Base-by-base conservation (phyloP, 164 flowering plant species). In the Liquidambar formosana region DNA sequence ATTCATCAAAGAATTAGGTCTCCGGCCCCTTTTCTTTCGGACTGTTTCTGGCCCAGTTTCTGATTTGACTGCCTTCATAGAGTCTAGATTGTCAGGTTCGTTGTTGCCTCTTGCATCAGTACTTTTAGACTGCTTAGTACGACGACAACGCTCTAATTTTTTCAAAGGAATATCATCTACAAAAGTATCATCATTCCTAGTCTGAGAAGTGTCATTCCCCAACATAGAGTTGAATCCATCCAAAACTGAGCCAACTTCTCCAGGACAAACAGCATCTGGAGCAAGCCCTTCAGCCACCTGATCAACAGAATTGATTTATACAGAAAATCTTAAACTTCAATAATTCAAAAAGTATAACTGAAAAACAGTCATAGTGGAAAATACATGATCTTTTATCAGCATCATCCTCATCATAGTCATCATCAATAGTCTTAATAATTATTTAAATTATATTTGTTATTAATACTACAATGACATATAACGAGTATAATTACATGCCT, bases 251-350 rank as follows among this genome's bases (percentile, higher is more conserved):
- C 66, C 81, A 67, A 44, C 61, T 60, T 78, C 79, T 45, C 33
- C 72, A 28, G 69, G 68, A 63, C 73, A 25, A 41, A 70, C 58
- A 22, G 58, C 72, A 67, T 69, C 80, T 43, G 78, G 64, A 10
- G 59, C 54, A 58, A 43, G 28, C 54, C 71, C 80, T 53, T 71
- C 75, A 28, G 69, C 73, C 21, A 54, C 84, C 92, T 89, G 82
- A 64, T 63, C 49, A 72, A 57, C 45, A 56, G 22, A 61, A 61
- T 0, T 10, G 38, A 28, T 28, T 60, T 38, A 13, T 16, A 19
- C 45, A 33, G 18, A 33, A 1, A 22, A 59, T 28, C 33, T 57
- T 21, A 21, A 54, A 23, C 58, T 28, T 28, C 23, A 59, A 18
- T 59, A 15, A 38, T 15, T 18, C 19, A 28, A 59, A 25, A 28